phyloP scores from a whole-genome alignment of 2,329 filamentous ascomycete genomes.

The Fusarium sulawesiense region DNA sequence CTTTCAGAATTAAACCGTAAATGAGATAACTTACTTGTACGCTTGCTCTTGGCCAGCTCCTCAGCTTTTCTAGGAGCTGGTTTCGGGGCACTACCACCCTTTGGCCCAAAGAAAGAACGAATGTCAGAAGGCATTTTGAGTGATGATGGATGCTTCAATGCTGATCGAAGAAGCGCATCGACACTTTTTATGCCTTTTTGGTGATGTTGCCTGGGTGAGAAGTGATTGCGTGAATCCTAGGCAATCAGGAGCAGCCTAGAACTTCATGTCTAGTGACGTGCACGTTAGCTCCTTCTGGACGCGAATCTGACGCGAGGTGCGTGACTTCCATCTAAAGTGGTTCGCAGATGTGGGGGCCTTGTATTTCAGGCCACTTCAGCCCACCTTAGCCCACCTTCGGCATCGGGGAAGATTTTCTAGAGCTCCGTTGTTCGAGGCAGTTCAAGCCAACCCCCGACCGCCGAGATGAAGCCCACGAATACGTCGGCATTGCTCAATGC shows the following conservation, averaged over 20 bases:
- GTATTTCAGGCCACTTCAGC: constrained; percentile 32
- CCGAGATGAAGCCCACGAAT: constrained; percentile 60
- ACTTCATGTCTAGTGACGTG: constrained; percentile 49
- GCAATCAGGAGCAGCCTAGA: constrained; percentile 47
- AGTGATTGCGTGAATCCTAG: constrained; percentile 35
- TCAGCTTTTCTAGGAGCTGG: constrained; percentile 60
- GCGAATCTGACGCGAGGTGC: constrained; percentile 60
- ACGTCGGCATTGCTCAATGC: constrained; percentile 61
- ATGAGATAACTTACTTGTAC: constrained; percentile 55
- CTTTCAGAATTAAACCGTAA: background rate
- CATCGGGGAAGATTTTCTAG: constrained; percentile 51
- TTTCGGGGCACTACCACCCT: constrained; percentile 68
- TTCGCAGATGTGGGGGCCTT: constrained; percentile 26
- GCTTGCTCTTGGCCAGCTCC: constrained; percentile 57
- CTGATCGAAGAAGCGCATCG: constrained; percentile 1
- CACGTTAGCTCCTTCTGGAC: constrained; percentile 48
- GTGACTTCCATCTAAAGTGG: constrained; percentile 54
- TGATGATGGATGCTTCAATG: constrained; percentile 12
- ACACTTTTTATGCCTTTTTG: constrained; percentile 38
- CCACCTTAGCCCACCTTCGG: constrained; percentile 14
- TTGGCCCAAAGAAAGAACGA: constrained; percentile 87
- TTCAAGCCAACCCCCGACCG: constrained; percentile 40
- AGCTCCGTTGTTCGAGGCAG: constrained; percentile 45
- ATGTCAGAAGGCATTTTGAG: constrained; percentile 82
- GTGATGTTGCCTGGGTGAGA: constrained; percentile 39